Conservation (phyloP, 257 asterid genomes). For the Nicotiana tabacum region DNA sequence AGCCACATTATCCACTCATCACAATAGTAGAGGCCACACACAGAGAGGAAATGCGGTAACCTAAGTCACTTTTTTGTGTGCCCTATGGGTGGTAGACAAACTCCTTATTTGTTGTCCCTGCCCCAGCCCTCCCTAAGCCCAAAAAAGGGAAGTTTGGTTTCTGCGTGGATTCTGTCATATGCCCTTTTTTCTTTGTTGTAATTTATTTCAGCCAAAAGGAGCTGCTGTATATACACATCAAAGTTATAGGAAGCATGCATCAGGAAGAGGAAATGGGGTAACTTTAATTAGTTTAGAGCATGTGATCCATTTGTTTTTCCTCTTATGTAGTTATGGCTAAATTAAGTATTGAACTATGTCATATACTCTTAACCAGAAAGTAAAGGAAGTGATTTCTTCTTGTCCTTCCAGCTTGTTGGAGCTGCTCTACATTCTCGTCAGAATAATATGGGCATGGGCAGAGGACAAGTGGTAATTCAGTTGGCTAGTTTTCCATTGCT, state of each 20-base stretch:
- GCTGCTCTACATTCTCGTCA: conserved; percentile 7
- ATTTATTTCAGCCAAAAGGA: conserved; percentile 18
- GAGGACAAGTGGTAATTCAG: conserved; percentile 10
- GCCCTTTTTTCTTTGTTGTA: neutral
- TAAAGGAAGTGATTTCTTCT: conserved; percentile 1
- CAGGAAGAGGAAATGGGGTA: conserved; percentile 23
- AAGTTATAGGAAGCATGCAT: conserved; percentile 9
- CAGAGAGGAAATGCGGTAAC: conserved; percentile 21
- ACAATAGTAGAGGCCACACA: neutral
- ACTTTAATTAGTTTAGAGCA: neutral
- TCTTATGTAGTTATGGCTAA: neutral
- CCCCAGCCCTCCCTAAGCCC: neutral
- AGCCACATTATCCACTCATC: conserved; percentile 16
- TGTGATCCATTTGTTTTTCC: neutral
- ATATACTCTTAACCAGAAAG: neutral
- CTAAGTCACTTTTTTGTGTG: neutral
- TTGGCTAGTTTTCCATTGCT: neutral
- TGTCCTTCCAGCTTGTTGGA: conserved; percentile 14
- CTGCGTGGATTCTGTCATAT: neutral
- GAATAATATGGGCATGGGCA: conserved; percentile 5
- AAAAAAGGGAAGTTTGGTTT: neutral
- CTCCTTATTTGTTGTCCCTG: neutral
- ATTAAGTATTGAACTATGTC: neutral
- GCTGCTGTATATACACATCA: conserved; percentile 9
- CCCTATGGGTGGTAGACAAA: neutral